A percentile compares a stretch with the other conserved stretches of the same genome.
Conservation (phyloP, 805 yeast species). For the Pichia pseudocactophila region DNA sequence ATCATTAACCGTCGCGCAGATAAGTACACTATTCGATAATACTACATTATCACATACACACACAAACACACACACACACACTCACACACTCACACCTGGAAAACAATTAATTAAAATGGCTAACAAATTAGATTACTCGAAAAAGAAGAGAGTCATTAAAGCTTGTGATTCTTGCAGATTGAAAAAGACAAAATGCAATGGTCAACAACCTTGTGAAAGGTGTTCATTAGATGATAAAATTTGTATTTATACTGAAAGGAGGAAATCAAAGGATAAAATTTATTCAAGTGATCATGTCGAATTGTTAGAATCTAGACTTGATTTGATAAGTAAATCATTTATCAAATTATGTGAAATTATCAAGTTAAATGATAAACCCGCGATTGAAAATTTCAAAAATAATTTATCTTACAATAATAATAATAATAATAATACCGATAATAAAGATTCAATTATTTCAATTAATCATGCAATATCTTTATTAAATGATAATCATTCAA, state of each 20-base stretch:
- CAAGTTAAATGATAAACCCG: slow-evolving; percentile 4
- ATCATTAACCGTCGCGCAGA: too few species aligned
- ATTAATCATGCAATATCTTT: slow-evolving; percentile 40
- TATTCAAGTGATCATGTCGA: slow-evolving; percentile 58
- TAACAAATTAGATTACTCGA: slow-evolving; percentile 1
- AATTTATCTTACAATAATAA: slow-evolving; percentile 13
- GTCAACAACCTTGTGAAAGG: slow-evolving; percentile 50
- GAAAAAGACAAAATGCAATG: slow-evolving; percentile 57
- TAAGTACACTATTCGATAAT: too few species aligned
- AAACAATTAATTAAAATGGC: background rate
- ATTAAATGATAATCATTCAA: slow-evolving; percentile 23
- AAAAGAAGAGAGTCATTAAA: slow-evolving; percentile 50
- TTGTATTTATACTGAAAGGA: slow-evolving; percentile 50
- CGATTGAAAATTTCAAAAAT: slow-evolving; percentile 7
- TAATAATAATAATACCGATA: too few species aligned
- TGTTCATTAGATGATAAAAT: slow-evolving; percentile 49
- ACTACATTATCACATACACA: too few species aligned
- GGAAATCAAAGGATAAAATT: slow-evolving; percentile 43
- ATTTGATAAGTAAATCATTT: slow-evolving; percentile 41
- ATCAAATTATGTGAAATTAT: slow-evolving; percentile 32
- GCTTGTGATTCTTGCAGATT: slow-evolving; percentile 58
- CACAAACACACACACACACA: too few species aligned
- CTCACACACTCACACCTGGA: too few species aligned
- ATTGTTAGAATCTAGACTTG: slow-evolving; percentile 48
- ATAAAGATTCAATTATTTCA: slow-evolving; percentile 25